Percentiles rank a stretch among this genome's conserved stretches.
These are phyloP conservation scores for Silene vulgaris DNA, from an alignment of 179 eudicot genomes.

Conservation along the genomic window DNA sequence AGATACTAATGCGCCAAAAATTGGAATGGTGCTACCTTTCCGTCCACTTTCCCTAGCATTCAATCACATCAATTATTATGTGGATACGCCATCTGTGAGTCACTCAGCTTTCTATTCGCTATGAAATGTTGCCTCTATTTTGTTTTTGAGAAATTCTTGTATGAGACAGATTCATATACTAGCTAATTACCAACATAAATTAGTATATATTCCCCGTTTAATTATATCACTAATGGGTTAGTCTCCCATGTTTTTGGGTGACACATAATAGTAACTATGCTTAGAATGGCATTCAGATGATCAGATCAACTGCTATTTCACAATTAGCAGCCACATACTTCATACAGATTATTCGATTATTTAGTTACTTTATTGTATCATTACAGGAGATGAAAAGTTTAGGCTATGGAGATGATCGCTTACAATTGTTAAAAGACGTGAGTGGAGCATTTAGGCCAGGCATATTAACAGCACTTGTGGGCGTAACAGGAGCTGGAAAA, in stretches of 20 bases:
- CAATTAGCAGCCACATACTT: no score
- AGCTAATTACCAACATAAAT: no score
- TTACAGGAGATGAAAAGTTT: conserved; percentile 63
- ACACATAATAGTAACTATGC: no score
- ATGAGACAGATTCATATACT: no score
- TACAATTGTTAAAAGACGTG: conserved; percentile 60
- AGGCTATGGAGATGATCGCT: conserved; percentile 54
- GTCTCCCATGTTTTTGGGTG: no score
- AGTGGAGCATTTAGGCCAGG: conserved; percentile 89
- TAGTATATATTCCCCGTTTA: no score
- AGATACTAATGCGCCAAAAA: conserved; percentile 21
- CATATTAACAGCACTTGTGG: conserved; percentile 71
- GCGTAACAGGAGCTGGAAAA: conserved; percentile 88
- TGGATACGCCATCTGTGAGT: conserved; percentile 85
- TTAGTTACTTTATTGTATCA: conserved; percentile 8
- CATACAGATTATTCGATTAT: background rate
- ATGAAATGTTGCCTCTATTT: no score
- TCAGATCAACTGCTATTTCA: no score
- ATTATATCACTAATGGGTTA: no score
- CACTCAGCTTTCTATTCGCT: background rate
- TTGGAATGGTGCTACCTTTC: conserved; percentile 81
- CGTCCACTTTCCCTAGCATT: conserved; percentile 71
- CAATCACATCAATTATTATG: conserved; percentile 65
- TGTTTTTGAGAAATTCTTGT: no score
- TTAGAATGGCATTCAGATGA: no score